Conservation (phyloP, 1,284 basidiomycete species). For the Marasmius tenuissimus region DNA sequence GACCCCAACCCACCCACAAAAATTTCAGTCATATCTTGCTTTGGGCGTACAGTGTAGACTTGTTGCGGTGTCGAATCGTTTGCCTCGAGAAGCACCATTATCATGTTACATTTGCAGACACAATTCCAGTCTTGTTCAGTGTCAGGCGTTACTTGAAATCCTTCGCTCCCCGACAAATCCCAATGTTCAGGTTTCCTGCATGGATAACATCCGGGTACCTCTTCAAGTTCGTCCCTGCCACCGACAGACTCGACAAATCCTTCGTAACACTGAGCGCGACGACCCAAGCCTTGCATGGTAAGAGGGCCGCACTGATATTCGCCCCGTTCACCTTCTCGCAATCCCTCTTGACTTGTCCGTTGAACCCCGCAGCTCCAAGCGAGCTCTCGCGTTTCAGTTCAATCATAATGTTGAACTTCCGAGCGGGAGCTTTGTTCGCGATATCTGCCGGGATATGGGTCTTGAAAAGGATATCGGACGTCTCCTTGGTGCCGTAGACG, state of each 20-base stretch:
- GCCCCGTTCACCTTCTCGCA: constrained; percentile 2
- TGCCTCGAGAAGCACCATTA: too few species aligned
- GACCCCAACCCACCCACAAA: too few species aligned
- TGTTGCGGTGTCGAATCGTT: too few species aligned
- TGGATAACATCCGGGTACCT: constrained; percentile 1
- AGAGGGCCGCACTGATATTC: background rate
- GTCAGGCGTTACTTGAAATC: background rate
- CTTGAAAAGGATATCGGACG: constrained; percentile 4
- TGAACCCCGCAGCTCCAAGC: background rate
- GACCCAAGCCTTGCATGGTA: constrained; percentile 5
- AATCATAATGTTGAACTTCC: background rate
- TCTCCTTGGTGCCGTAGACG: constrained; percentile 1
- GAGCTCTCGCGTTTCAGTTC: constrained; percentile 7
- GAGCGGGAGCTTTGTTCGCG: background rate
- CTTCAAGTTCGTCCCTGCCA: background rate
- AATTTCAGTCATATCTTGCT: too few species aligned
- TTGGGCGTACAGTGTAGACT: too few species aligned
- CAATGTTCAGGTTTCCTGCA: background rate
- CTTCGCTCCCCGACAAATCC: background rate
- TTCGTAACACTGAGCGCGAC: constrained; percentile 5
- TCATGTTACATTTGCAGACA: too few species aligned
- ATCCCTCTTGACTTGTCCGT: background rate
- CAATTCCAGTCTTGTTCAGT: too few species aligned
- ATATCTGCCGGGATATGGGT: background rate
- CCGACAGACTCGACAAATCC: background rate